Base-by-base conservation (phyloP, 306 rosid genomes). In the Senna siamea region DNA sequence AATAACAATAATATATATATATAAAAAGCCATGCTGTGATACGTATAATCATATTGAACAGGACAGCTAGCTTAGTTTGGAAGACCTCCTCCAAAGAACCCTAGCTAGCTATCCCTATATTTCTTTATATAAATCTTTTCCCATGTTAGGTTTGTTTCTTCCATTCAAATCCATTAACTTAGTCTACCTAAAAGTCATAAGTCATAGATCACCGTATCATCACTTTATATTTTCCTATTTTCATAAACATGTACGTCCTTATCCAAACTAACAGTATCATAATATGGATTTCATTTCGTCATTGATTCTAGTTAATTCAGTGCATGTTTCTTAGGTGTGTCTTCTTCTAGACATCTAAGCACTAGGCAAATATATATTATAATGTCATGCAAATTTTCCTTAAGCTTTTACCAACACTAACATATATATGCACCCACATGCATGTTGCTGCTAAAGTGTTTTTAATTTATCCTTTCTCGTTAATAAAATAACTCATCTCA, bases 201-300 rank as follows among this genome's bases (percentile, higher is more conserved):
- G n/a, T n/a, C 30, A 37, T 5, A 37, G 40, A 37, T 37, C 40
- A 37, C 8, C 40, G 8, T 37, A 7, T 37, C 40, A 3, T 26
- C 40, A 5, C 40, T 37, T 37, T 4, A 37, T 37, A 26, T 37
- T 37, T 37, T 7, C 40, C 40, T 37, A 37, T 37, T 37, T 37
- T 37, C 8, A 37, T 37, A 37, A 37, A 0, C 3, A 5, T 37
- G 40, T 41, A 11, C n/a, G n/a, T n/a, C n/a, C 47, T 54, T 74
- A 78, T 82, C 81, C 78, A 67, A 53, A 18, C 79, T n/a, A n/a
- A 72, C 10, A 6, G 37, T 56, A 81, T 61, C 75, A 69, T 66
- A 30, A 22, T 17, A 65, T 28, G 22, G 71, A 79, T 67, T 79
- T 50, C 30, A 79, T 79, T n/a, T 66, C 30, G 8, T 80, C 80